Evolutionary conservation across 495 filamentous ascomycete species (phyloP).

Genomic region (Annulohypoxylon bovei): DNA sequence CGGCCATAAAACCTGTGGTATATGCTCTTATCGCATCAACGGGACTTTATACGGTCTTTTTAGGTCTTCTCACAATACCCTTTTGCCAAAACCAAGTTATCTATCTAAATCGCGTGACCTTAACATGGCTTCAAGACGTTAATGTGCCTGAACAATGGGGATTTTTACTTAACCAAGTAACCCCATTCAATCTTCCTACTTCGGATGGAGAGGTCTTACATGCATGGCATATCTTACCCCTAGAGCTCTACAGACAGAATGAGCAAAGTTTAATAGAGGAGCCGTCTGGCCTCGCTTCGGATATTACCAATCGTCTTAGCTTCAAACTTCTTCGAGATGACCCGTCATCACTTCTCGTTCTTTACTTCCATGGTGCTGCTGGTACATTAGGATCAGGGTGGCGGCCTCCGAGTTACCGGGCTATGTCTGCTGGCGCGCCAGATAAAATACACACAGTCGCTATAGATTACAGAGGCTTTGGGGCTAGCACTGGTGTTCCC

Average conservation of each 20-base stretch:
- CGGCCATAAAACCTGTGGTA: background rate
- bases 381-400: background rate
- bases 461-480: background rate
- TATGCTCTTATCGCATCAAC: background rate
- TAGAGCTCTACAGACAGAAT: background rate
- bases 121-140: background rate
- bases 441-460: background rate
- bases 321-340: background rate
- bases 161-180: background rate
- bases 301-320: background rate
- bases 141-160: background rate
- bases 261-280: background rate
- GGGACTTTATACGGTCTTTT: background rate
- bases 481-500: background rate
- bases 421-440: background rate
- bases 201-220: background rate
- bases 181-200: background rate
- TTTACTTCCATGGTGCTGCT: background rate
- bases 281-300: background rate
- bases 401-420: background rate
- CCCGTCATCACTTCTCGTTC: background rate
- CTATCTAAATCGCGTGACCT: background rate
- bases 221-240: background rate
- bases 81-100: background rate
- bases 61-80: background rate